Conservation (phyloP, 2,329 filamentous ascomycete species). For the Leptographium wingfieldii region DNA sequence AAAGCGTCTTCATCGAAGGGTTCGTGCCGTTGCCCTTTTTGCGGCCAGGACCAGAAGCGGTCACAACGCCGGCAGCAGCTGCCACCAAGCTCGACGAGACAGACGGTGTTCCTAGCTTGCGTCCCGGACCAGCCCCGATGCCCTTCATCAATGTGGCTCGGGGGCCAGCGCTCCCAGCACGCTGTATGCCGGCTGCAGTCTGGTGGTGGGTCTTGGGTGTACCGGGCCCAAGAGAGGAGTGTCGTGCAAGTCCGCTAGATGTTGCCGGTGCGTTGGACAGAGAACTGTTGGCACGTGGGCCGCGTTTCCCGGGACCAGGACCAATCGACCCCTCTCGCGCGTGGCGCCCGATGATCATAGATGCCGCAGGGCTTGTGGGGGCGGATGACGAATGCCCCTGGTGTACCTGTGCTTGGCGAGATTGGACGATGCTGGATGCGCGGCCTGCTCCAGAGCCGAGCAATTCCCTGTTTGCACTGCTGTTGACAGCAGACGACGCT, state of each 20-base stretch:
- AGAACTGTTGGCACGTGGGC: conserved; percentile 33
- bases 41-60: conserved; percentile 21
- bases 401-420: conserved; percentile 37
- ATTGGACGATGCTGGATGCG: conserved; percentile 27
- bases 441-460: conserved; percentile 17
- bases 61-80: neutral
- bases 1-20: conserved; percentile 42
- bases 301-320: conserved; percentile 40
- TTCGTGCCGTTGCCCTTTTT: conserved; percentile 31
- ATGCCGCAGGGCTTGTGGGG: conserved; percentile 47
- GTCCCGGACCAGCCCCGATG: conserved; percentile 23
- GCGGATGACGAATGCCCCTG: conserved; percentile 40
- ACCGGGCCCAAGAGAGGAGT: conserved; percentile 50
- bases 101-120: conserved; percentile 34
- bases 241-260: conserved; percentile 47
- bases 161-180: conserved; percentile 47
- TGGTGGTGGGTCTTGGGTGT: conserved; percentile 38
- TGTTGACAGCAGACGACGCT: conserved; percentile 11
- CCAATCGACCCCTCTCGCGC: conserved; percentile 46
- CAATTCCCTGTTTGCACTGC: neutral
- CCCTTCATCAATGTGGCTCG: conserved; percentile 33
- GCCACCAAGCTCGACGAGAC: neutral
- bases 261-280: conserved; percentile 34
- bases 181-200: conserved; percentile 17
- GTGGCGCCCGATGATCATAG: conserved; percentile 45